Conservation (phyloP, 495 filamentous ascomycete species). For the Cladorrhinum samala region DNA sequence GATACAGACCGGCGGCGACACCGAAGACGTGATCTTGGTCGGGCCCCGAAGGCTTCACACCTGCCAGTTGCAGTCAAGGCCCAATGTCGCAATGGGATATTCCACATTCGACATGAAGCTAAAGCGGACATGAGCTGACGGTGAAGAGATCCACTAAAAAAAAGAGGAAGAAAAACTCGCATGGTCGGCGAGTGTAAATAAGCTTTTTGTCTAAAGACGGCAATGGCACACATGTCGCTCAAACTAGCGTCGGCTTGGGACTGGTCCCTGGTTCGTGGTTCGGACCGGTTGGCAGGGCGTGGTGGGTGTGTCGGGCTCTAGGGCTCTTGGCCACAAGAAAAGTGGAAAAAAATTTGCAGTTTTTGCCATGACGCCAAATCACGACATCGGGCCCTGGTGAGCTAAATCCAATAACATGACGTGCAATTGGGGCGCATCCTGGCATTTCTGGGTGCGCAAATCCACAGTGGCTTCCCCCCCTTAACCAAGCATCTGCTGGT, state of each 20-base stretch:
- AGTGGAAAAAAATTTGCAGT: slow-evolving; percentile 11
- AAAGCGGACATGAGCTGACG: background rate
- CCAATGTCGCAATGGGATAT: background rate
- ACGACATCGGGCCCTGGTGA: slow-evolving; percentile 7
- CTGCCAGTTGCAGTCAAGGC: background rate
- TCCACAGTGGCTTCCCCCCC: background rate
- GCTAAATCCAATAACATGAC: background rate
- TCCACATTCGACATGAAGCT: background rate
- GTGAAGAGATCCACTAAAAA: background rate
- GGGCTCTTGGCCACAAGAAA: background rate
- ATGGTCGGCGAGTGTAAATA: background rate
- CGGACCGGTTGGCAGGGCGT: background rate
- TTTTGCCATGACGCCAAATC: slow-evolving; percentile 12
- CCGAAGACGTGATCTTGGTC: too few relatives aligned
- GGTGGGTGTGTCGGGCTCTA: too few relatives aligned
- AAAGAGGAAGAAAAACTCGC: background rate
- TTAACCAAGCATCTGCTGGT: background rate
- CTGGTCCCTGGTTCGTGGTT: background rate
- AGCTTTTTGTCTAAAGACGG: background rate
- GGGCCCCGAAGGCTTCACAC: too few relatives aligned
- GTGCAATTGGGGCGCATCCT: background rate
- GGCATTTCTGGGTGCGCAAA: background rate
- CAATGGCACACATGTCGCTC: background rate
- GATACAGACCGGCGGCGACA: too few relatives aligned
- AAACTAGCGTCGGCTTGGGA: background rate